Base-by-base conservation (phyloP, 2,329 filamentous ascomycete genomes). In the Fusarium foetens region DNA sequence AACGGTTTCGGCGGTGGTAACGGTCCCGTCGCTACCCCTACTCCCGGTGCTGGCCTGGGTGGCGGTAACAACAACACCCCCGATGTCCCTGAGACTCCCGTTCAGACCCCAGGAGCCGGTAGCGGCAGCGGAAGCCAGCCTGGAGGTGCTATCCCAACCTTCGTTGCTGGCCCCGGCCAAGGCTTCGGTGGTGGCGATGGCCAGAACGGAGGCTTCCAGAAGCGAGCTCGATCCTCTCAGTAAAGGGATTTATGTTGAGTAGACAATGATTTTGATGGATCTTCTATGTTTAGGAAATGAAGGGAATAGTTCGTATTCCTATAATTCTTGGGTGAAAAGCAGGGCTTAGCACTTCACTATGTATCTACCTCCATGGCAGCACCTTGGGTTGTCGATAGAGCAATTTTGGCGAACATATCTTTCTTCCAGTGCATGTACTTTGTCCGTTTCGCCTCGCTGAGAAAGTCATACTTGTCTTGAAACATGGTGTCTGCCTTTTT, bases 381-480 rank as follows among this genome's bases (percentile, higher is more conserved):
- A 25, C 71, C 65, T 14, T 67, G 70, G 43, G 75, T 76, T 57
- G 68, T 68, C 58, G 79, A 77, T 72, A 88, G 84, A 48, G 87
- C 79, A 64, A 93, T 88, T 72, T 85, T 85, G 65, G 81, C 82
- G 77, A 93, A 75, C 31, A 94, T 86, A 3, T 79, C 81, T 8
- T 85, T 84, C 79, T 91, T 91, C 93, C 93, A 96, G 23, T 79
- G 79, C 48, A 79, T 83, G 77, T 90, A 94, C 16, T 91, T 89
- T 43, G 83, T 84, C 74, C 86, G 85, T 72, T 89, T 89, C 68
- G 86, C 83, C 53, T 91, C 89, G 70, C 90, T 91, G 74, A 95
- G 80, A 76, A 91, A 93, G 76, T 94, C 92, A 75, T 93, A 91
- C 51, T 88, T 87, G 71, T 91, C 90, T 79, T 94, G 92, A 74